Evolutionary conservation across 2,329 filamentous ascomycete species (phyloP).

Genomic region (Phialocephala sp.): DNA sequence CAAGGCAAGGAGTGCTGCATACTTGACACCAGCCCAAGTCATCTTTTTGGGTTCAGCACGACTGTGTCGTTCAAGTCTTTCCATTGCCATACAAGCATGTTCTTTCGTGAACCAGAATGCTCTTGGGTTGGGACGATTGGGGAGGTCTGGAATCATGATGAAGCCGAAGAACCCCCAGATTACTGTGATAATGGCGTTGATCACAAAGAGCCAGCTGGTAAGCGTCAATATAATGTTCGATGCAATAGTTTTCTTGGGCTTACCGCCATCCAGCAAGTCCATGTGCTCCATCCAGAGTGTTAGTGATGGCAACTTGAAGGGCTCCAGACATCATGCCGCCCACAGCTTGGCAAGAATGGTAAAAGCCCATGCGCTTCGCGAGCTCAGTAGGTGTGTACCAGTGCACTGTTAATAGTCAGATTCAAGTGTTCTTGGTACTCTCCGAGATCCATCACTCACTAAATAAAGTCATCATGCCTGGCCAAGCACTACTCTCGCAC

Average conservation of each 20-base stretch:
- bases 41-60: constrained; percentile 53
- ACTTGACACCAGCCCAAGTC: constrained; percentile 47
- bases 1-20: not conserved
- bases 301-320: constrained; percentile 37
- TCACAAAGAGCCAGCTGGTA: constrained; percentile 50
- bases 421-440: too few relatives aligned
- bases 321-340: constrained; percentile 33
- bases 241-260: not conserved
- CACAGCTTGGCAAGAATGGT: constrained; percentile 29
- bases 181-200: constrained; percentile 46
- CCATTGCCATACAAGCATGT: constrained; percentile 50
- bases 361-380: constrained; percentile 31
- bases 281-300: constrained; percentile 37
- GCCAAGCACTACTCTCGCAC: constrained; percentile 28
- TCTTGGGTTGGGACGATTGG: constrained; percentile 42
- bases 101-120: constrained; percentile 53
- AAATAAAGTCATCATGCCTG: constrained; percentile 49
- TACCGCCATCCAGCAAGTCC: constrained; percentile 43
- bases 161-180: constrained; percentile 39
- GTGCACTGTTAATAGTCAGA: constrained; percentile 29
- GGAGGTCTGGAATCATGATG: constrained; percentile 33
- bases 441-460: constrained; percentile 36
- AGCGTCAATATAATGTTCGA: not conserved
- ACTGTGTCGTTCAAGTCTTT: constrained; percentile 50
- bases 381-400: constrained; percentile 43